phyloP scores from a whole-genome alignment of 2,329 filamentous ascomycete genomes.

The Botrytis fragariae region DNA sequence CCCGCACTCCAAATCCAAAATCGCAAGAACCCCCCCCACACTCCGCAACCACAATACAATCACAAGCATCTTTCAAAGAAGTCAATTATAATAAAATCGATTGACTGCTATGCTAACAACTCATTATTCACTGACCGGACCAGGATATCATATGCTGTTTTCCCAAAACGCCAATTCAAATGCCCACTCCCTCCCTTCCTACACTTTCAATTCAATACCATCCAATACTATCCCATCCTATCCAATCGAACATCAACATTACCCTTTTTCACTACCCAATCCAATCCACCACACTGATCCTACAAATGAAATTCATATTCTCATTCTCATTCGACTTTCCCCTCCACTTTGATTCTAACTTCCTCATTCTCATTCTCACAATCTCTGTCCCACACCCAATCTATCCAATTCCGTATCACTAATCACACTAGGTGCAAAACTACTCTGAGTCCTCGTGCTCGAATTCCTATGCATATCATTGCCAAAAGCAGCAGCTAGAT shows the following conservation, averaged over 20 bases:
- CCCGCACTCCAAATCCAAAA: too few relatives aligned
- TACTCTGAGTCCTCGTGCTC: constrained; percentile 28
- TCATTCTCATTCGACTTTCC: background rate
- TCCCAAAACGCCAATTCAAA: constrained; percentile 44
- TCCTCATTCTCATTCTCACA: background rate
- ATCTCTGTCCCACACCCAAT: constrained; percentile 27
- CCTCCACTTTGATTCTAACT: background rate
- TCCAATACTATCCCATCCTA: constrained; percentile 35
- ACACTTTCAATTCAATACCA: constrained; percentile 33
- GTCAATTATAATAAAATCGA: background rate
- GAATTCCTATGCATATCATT: constrained; percentile 21
- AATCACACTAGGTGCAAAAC: constrained; percentile 27
- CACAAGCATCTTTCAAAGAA: background rate
- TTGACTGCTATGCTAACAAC: background rate
- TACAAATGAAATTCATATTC: constrained; percentile 2
- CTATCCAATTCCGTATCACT: constrained; percentile 31
- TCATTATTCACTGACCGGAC: constrained; percentile 25
- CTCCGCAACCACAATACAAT: background rate
- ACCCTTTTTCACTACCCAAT: constrained; percentile 32
- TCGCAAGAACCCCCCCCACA: too few relatives aligned
- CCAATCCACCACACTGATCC: background rate
- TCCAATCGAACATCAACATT: constrained; percentile 29
- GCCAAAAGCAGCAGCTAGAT: background rate
- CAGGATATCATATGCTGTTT: constrained; percentile 37
- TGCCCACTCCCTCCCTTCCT: constrained; percentile 34